A percentile compares a stretch with the other conserved stretches of the same genome.
These are phyloP conservation scores for Strigomonas culicis DNA, from an alignment of 208 protist genomes.

Conservation along the genomic window DNA sequence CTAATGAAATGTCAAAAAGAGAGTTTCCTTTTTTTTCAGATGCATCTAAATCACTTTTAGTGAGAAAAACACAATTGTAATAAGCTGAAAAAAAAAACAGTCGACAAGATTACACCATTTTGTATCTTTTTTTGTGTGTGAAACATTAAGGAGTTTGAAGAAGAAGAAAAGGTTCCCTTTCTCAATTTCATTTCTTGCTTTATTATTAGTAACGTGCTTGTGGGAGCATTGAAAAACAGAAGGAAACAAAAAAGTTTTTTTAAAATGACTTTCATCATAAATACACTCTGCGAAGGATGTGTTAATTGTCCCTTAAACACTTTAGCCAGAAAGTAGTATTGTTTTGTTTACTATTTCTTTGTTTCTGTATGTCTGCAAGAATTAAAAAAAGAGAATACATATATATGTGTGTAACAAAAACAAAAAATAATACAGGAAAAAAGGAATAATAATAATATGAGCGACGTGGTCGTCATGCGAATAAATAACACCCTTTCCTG, in stretches of 20 bases:
- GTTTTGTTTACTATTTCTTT: not conserved
- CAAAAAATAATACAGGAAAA: not conserved
- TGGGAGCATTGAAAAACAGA: not conserved
- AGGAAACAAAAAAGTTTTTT: not conserved
- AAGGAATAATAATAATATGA: not conserved
- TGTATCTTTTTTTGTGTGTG: not conserved
- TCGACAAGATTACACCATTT: not conserved
- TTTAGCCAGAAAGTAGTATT: slow-evolving; percentile 3
- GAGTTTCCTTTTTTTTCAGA: slow-evolving; percentile 7
- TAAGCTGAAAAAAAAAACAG: not conserved
- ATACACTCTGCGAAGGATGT: not conserved
- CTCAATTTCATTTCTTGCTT: slow-evolving; percentile 2
- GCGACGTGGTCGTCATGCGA: not conserved
- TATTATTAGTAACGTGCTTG: not conserved
- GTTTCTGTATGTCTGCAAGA: not conserved
- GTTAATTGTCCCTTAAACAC: not conserved
- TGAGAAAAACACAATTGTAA: not conserved
- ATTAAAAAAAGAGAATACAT: not conserved
- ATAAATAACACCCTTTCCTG: slow-evolving; percentile 1
- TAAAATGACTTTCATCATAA: not conserved
- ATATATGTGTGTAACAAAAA: not conserved
- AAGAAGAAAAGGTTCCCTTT: not conserved
- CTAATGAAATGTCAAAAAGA: not conserved
- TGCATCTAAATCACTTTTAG: not conserved
- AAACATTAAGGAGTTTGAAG: not conserved